These are phyloP conservation scores for Echria macrotheca DNA, from an alignment of 495 filamentous ascomycete genomes.

Conservation along the genomic window DNA sequence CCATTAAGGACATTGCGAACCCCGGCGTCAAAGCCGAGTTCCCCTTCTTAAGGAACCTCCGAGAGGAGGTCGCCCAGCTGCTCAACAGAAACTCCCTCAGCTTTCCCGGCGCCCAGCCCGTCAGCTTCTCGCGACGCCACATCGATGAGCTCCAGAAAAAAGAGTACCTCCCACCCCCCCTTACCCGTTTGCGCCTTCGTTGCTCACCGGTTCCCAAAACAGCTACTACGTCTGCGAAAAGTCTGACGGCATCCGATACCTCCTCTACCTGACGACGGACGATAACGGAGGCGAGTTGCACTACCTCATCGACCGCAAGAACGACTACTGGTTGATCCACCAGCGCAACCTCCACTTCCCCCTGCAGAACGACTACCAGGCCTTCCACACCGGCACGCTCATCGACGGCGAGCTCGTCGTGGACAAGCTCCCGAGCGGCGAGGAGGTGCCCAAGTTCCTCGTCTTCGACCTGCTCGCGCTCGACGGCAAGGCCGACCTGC, in stretches of 20 bases:
- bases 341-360: slow-evolving; percentile 80
- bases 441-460: slow-evolving; percentile 67
- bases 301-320: slow-evolving; percentile 94
- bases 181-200: not conserved
- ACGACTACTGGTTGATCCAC: slow-evolving; percentile 76
- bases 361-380: slow-evolving; percentile 50
- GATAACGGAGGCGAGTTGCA: slow-evolving; percentile 50
- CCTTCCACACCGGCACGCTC: slow-evolving; percentile 74
- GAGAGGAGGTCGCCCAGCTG: slow-evolving; percentile 68
- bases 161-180: slow-evolving; percentile 50
- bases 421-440: slow-evolving; percentile 59
- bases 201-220: not conserved
- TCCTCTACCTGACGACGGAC: slow-evolving; percentile 73
- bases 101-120: slow-evolving; percentile 93
- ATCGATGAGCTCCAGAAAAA: slow-evolving; percentile 66
- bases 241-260: slow-evolving; percentile 90
- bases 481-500: slow-evolving; percentile 69
- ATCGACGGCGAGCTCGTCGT: slow-evolving; percentile 91
- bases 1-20: slow-evolving; percentile 41
- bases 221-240: slow-evolving; percentile 98
- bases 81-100: slow-evolving; percentile 57
- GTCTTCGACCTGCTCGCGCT: slow-evolving; percentile 90
- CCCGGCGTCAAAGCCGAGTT: slow-evolving; percentile 62
- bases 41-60: slow-evolving; percentile 54
- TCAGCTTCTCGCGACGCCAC: slow-evolving; percentile 78